Evolutionary conservation across 2,329 filamentous ascomycete genomes (phyloP), one percentile per base, ranked within the genome.

Genomic region (Colletotrichum sp.): DNA sequence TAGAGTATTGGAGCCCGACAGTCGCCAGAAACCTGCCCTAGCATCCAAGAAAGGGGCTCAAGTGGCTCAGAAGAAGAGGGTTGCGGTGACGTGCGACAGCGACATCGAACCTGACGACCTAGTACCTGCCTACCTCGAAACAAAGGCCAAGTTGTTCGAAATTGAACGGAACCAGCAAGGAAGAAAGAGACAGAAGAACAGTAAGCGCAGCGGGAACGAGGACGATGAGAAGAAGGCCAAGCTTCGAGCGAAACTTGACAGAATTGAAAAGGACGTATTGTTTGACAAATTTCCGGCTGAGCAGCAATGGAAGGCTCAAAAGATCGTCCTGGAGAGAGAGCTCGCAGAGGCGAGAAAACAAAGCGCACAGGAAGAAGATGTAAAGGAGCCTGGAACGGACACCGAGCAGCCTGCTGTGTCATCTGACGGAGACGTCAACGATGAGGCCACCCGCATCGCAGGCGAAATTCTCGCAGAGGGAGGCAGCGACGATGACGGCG

Each of bases 71-170:
- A 80, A 84, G 0, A 90, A 86, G 79, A 90, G 88, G 78, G 59
- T 84, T 1, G 78, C 83, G 4, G 84, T 91, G 8, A 86, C 87
- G n/a, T 93, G 88, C 75, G 91, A 94, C 81, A 92, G 91, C 80
- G 93, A 95, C 76, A 91, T 95, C 79, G 93, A 96, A 78, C 94
- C 94, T 3, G 94, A 96, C 77, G 90, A 94, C 55, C 87, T 96
- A 72, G 87, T 96, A 30, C 93, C 95, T 1, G 91, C 92, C 75
- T 98, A 96, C 84, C 80, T 99, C 25, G 91, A 93, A 19, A 91
- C 95, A 22, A 96, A 95, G 83, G 87, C 90, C 69, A 93, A 88
- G 78, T 87, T 93, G n/a, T 94, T 93, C 83, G 88, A 89, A 61
- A 83, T 93, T 19, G 90, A 93, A 77, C 89, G 91, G 25, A 32